phyloP scores from a whole-genome alignment of 2,329 filamentous ascomycete species.

The Blastomyces emzantsi region DNA sequence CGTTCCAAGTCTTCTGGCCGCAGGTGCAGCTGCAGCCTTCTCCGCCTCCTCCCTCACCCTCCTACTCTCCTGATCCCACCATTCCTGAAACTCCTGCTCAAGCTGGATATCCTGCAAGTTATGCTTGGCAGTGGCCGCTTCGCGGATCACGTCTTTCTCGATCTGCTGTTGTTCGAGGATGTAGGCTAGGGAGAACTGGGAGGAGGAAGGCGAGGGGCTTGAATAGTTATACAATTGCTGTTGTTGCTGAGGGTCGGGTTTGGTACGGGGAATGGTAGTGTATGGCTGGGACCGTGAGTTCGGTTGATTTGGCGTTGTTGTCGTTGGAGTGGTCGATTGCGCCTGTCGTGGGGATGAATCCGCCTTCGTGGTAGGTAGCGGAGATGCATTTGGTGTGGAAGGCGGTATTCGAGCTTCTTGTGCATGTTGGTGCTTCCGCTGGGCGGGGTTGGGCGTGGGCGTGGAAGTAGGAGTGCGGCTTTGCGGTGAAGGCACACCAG shows the following conservation, averaged over 20 bases:
- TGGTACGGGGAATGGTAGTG: conserved; percentile 28
- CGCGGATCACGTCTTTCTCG: conserved; percentile 72
- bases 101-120: conserved; percentile 91
- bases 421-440: background rate
- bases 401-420: background rate
- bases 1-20: conserved; percentile 23
- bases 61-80: conserved; percentile 83
- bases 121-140: conserved; percentile 70
- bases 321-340: background rate
- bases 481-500: conserved; percentile 33
- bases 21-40: conserved; percentile 15
- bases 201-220: conserved; percentile 42
- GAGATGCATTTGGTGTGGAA: conserved; percentile 7
- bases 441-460: background rate
- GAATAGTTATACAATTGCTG: conserved; percentile 22
- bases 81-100: conserved; percentile 93
- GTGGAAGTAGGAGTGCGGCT: background rate
- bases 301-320: conserved; percentile 32
- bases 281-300: conserved; percentile 18
- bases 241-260: conserved; percentile 36
- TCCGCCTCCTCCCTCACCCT: conserved; percentile 58
- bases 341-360: background rate
- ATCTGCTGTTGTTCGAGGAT: conserved; percentile 81
- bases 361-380: background rate
- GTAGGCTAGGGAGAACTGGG: conserved; percentile 70